These are phyloP conservation scores for Erysimum cheiranthoides DNA, from an alignment of 345 rosid genomes.

Conservation along the genomic window DNA sequence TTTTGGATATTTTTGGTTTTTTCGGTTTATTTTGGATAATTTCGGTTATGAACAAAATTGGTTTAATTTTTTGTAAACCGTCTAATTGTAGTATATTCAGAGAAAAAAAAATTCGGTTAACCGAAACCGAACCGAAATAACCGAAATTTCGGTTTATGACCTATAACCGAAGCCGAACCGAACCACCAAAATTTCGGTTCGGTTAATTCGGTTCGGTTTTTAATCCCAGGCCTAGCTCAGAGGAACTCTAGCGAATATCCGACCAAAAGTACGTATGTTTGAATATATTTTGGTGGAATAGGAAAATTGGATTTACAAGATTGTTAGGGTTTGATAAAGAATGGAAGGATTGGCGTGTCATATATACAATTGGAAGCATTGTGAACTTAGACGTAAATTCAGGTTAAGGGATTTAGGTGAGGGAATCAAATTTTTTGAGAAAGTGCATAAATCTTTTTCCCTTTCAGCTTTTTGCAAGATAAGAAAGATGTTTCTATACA, in stretches of 20 bases:
- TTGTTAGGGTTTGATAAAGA: slow-evolving; percentile 19
- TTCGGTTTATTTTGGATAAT: too few relatives aligned
- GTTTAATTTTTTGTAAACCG: too few relatives aligned
- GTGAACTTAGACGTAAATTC: slow-evolving; percentile 42
- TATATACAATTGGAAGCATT: slow-evolving; percentile 7
- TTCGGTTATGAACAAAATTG: too few relatives aligned
- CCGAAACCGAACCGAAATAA: too few relatives aligned
- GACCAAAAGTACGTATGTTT: slow-evolving; percentile 13
- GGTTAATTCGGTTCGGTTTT: too few relatives aligned
- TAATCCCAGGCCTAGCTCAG: too few relatives aligned
- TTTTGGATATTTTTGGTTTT: too few relatives aligned
- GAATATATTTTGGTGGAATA: neutral
- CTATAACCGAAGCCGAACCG: too few relatives aligned
- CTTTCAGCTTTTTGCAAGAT: slow-evolving; percentile 25
- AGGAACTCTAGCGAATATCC: slow-evolving; percentile 44
- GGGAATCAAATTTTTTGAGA: slow-evolving; percentile 19
- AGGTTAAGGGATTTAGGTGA: slow-evolving; percentile 24
- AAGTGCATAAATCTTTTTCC: slow-evolving; percentile 11
- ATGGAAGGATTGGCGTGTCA: neutral
- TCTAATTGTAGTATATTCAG: too few relatives aligned
- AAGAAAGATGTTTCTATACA: neutral
- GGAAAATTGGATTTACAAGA: slow-evolving; percentile 7
- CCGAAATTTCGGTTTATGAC: too few relatives aligned
- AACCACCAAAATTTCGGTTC: too few relatives aligned
- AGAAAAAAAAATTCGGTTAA: too few relatives aligned